Evolutionary conservation across 1,284 basidiomycete genomes (phyloP).

Genomic region (Malassezia nana): DNA sequence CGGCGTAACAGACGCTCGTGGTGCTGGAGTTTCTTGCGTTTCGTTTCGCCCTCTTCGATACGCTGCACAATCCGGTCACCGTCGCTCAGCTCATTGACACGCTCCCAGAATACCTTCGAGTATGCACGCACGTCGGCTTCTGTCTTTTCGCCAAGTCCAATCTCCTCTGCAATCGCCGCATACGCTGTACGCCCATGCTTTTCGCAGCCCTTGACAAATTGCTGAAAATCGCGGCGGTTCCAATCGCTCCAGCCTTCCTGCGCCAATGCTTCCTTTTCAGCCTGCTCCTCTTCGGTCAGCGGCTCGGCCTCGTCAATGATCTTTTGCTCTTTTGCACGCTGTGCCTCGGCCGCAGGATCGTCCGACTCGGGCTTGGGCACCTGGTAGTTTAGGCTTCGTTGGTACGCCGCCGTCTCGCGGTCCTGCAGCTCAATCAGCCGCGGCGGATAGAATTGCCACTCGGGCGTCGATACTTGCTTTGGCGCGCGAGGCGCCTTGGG

Average conservation of each 20-base stretch:
- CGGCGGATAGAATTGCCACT: slow-evolving; percentile 93
- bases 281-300: slow-evolving; percentile 60
- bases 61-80: slow-evolving; percentile 30
- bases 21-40: slow-evolving; percentile 33
- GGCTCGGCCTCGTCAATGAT: slow-evolving; percentile 57
- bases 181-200: slow-evolving; percentile 72
- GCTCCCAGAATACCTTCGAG: slow-evolving; percentile 75
- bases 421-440: slow-evolving; percentile 75
- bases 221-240: slow-evolving; percentile 82
- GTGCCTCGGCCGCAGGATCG: slow-evolving; percentile 46
- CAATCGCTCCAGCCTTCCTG: slow-evolving; percentile 35
- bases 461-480: slow-evolving; percentile 80
- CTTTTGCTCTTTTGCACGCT: slow-evolving; percentile 65
- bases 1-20: slow-evolving; percentile 32
- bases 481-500: slow-evolving; percentile 77
- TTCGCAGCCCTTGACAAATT: slow-evolving; percentile 75
- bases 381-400: slow-evolving; percentile 63
- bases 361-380: slow-evolving; percentile 63
- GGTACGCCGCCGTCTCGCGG: slow-evolving; percentile 55
- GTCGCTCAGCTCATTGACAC: slow-evolving; percentile 66
- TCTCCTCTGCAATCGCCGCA: slow-evolving; percentile 70
- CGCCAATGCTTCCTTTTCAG: slow-evolving; percentile 58
- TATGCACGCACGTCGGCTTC: slow-evolving; percentile 71
- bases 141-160: slow-evolving; percentile 58
- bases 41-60: slow-evolving; percentile 44